Base-by-base conservation (phyloP, 441 rosid genomes). In the Bocquillonia castaneifolia region DNA sequence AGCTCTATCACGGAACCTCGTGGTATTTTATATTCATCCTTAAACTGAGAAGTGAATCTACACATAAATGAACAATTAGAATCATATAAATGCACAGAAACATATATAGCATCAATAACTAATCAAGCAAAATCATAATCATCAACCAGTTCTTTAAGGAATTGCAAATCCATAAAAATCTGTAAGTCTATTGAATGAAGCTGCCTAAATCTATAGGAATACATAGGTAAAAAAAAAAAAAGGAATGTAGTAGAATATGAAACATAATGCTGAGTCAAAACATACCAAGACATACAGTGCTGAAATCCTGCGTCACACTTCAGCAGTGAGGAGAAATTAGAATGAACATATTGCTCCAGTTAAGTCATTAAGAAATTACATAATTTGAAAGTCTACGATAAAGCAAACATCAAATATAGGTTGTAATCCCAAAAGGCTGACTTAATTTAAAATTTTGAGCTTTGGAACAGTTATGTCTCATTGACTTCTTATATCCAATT, bases 1-100 rank as follows among this genome's bases (percentile, higher is more conserved):
- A 93, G 82, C 69, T 87, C 91, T 70, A 93, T 89, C 60, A 80
- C 80, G 25, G 97, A 85, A 59, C 90, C 85, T 42, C 78, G 82
- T 13, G 98, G 97, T 59, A 90, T 88, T 76, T 89, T 91, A 70
- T 78, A 84, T 70, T 91, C 98, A 79, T 93, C 98, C 81, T 89
- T 91, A 80, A 93, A 93, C 78, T 79, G 90, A 47, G 88, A 77
- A 76, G 94, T 86, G 59, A 93, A 93, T 79, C 98, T 93, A 74
- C 79, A 78, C 10, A 47, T 26, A 14, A 23, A 70, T 62, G 36
- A 56, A 26, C 29, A 5, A 62, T 29, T 44, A 66, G 50, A 48
- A 54, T 26, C 44, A 26, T 31, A n/a, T 15, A 72, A 29, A 50
- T 22, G 23, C 20, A 57, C 36, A n/a, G 14, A 28, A 36, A 14